Base-by-base conservation (phyloP, 169 alveolate species). In the Pseudocohnilembus persalinus region DNA sequence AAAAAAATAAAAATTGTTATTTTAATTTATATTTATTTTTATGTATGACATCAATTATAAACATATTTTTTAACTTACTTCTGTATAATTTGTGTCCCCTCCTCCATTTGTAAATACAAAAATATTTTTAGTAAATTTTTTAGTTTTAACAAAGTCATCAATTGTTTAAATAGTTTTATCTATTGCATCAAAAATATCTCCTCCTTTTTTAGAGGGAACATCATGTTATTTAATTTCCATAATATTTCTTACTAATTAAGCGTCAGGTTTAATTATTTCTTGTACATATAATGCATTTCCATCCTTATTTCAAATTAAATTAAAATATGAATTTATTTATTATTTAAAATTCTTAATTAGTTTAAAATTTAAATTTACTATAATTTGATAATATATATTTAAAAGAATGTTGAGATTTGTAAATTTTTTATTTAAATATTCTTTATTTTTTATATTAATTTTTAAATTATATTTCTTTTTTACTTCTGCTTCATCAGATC, bases 101-200 rank as follows among this genome's bases (percentile, higher is more conserved):
- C 91, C 94, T 25, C 98, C 98, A 83, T 93, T 96, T 1, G 98
- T 94, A 4, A 96, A 83, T 68, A 96, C 73, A 83, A 92, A 94
- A n/a, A 96, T 91, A 82, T 94, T 86, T 83, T 94, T 94, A 27
- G 85, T 90, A 83, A 81, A 87, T 78, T 93, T 96, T 83, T 88
- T 91, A n/a, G 87, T 90, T n/a, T 92, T 92, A 30, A 86, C 89
- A 78, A 90, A 88, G 27, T 92, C 85, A 30, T 84, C 89, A 24
- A 96, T 77, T 88, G 89, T 91, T 80, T 90, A 93, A 49, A 96
- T 84, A 0, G 96, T 96, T 30, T 93, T 92, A 32, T 93, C 94
- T 28, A 96, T 34, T 24, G 96, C 92, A 83, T 94, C 96, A 75
- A 96, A 87, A 32, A 94, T 87, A 84, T 96, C 98, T n/a, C 96